Base-by-base conservation (phyloP, 2,329 filamentous ascomycete genomes). In the Cadophora malorum region DNA sequence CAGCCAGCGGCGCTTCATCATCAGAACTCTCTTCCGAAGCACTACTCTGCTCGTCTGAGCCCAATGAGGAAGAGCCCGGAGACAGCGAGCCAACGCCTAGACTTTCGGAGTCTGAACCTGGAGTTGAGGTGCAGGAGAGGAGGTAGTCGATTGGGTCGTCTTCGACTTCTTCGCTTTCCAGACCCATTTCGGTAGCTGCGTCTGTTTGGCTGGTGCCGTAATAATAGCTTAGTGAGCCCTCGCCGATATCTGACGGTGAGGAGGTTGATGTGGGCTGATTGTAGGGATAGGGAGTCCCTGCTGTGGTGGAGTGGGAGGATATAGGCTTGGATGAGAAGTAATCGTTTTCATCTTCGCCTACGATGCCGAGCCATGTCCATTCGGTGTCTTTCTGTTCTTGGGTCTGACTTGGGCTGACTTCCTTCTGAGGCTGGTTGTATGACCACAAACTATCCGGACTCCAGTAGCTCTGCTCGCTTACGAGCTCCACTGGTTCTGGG, bases 391-490 rank as follows among this genome's bases (percentile, higher is more conserved):
- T 50, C 23, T 61, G 55, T 31, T 28, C 38, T 38, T 49, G 19
- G n/a, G 19, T 10, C 45, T 47, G 45, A 23, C 21, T 47, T 21
- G n/a, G 8, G 35, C 8, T 38, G 12, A 10, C 12, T 38, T 38
- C 35, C 7, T 38, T 19, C 14, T 45, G 41, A 3, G 41, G 41
- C 19, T 59, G 25, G 31, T 38, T 21, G 55, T 38, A 23, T 53
- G 31, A 10, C 65, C 65, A 67, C 8, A 67, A 31, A 53, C 52
- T 59, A 25, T 67, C 65, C 14, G 65, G 65, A 47, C 45, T 53
- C 65, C 65, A 63, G 28, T 67, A 31, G n/a, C 53, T 63, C 12
- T n/a, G 38, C 12, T 33, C 52, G 25, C 35, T 50, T 19, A 25
- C 33, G 8, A 55, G 14, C 4, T 45, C 31, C n/a, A 38, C 23